Conservation (phyloP, 345 rosid species). For the Eucalyptus marginata region DNA sequence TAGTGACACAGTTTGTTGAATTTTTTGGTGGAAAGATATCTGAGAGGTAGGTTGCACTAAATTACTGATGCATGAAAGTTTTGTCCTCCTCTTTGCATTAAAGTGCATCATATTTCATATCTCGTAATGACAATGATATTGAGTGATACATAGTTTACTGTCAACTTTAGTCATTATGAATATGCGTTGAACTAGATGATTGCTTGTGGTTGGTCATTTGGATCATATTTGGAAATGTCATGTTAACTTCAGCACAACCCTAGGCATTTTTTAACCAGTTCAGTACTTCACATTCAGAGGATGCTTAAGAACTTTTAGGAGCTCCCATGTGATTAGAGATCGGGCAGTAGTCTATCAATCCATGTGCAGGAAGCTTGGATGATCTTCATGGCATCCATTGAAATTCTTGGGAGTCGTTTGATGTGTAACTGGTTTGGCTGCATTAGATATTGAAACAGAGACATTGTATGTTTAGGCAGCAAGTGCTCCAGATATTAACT, state of each 20-base stretch:
- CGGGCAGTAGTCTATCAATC: background rate
- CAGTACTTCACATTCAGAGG: background rate
- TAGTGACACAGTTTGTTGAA: conserved; percentile 65
- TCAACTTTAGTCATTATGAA: background rate
- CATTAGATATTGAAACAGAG: background rate
- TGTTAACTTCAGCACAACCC: background rate
- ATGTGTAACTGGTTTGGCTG: background rate
- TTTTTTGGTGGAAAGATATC: conserved; percentile 78
- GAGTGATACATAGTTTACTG: background rate
- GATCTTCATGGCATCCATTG: background rate
- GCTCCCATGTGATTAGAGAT: background rate
- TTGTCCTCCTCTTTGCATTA: background rate
- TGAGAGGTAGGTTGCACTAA: conserved; percentile 23
- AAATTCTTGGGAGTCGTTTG: background rate
- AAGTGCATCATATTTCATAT: background rate
- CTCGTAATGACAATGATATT: background rate
- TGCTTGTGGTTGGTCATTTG: background rate
- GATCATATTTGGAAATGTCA: background rate
- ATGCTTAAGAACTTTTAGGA: background rate
- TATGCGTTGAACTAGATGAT: background rate
- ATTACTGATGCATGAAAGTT: background rate
- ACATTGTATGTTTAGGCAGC: background rate
- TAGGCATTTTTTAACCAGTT: background rate
- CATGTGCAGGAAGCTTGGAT: background rate
- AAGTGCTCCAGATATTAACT: background rate